Conservation (phyloP, 2,329 filamentous ascomycete genomes). For the Mollisia scopiformis region DNA sequence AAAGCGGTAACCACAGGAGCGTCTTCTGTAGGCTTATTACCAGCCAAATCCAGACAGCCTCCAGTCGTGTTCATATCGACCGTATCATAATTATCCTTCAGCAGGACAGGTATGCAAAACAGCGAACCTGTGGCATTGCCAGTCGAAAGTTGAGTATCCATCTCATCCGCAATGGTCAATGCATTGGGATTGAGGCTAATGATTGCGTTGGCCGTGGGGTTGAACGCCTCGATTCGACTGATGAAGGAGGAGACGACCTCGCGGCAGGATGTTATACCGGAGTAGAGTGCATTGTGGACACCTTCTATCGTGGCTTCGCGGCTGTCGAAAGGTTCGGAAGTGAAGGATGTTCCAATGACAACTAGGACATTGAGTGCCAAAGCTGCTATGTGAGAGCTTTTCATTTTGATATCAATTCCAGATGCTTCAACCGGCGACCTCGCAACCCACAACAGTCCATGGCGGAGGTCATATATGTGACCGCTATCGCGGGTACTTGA, state of each 20-base stretch:
- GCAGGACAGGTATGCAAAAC: slow-evolving; percentile 62
- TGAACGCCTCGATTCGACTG: slow-evolving; percentile 57
- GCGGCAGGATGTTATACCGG: slow-evolving; percentile 39
- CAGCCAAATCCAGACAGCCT: slow-evolving; percentile 51
- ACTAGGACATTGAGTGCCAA: neutral
- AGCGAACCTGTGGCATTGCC: slow-evolving; percentile 54
- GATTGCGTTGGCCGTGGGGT: slow-evolving; percentile 60
- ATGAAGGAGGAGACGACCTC: slow-evolving; percentile 39
- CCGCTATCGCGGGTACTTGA: neutral
- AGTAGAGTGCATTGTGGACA: slow-evolving; percentile 58
- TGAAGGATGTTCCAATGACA: neutral
- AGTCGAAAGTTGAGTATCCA: slow-evolving; percentile 49
- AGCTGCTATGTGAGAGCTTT: neutral
- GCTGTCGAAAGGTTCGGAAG: slow-evolving; percentile 45
- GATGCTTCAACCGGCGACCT: neutral
- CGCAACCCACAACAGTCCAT: neutral
- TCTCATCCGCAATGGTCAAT: slow-evolving; percentile 48
- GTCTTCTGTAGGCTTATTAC: slow-evolving; percentile 48
- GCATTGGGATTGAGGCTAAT: slow-evolving; percentile 39
- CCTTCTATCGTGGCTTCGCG: slow-evolving; percentile 61
- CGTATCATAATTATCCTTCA: slow-evolving; percentile 60
- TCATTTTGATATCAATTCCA: neutral
- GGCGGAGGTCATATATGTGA: neutral
- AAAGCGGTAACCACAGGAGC: slow-evolving; percentile 55
- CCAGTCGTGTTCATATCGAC: slow-evolving; percentile 57